Conservation (phyloP, 202 grass and related monocot species). For the Panicum virgatum region DNA sequence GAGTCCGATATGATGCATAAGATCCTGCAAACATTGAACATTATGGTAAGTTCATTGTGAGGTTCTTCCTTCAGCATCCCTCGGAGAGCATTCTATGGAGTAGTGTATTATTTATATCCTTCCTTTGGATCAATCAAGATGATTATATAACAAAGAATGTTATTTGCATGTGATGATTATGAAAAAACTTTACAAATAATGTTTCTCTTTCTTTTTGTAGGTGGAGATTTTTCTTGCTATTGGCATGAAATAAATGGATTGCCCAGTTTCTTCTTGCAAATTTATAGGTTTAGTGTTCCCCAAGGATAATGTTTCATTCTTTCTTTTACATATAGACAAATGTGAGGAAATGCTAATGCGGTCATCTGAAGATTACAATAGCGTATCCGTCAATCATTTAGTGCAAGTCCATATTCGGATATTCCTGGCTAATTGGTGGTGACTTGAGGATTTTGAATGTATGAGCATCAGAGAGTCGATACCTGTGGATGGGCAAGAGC, state of each 20-base stretch:
- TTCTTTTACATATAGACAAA: not conserved
- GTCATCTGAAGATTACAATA: not conserved
- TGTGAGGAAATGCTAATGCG: not conserved
- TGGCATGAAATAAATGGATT: not conserved
- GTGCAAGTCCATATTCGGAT: not conserved
- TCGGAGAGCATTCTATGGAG: not conserved
- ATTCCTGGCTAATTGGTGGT: not conserved
- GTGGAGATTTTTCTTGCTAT: not conserved
- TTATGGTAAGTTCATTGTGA: constrained; percentile 6
- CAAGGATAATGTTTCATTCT: not conserved
- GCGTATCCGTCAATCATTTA: not conserved
- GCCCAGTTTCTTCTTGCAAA: not conserved
- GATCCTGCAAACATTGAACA: constrained; percentile 46
- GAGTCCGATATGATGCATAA: constrained; percentile 89
- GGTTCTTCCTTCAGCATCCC: not conserved
- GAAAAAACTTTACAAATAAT: not conserved
- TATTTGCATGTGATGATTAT: not conserved
- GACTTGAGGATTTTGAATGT: not conserved
- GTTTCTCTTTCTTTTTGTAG: not conserved
- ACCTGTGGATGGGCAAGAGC: constrained; percentile 87
- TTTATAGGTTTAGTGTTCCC: not conserved
- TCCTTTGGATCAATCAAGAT: not conserved
- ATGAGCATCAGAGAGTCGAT: not conserved
- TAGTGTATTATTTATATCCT: not conserved
- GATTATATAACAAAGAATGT: not conserved